Base-by-base conservation (phyloP, 208 protist genomes). In the Trypanosoma platydactyli region DNA sequence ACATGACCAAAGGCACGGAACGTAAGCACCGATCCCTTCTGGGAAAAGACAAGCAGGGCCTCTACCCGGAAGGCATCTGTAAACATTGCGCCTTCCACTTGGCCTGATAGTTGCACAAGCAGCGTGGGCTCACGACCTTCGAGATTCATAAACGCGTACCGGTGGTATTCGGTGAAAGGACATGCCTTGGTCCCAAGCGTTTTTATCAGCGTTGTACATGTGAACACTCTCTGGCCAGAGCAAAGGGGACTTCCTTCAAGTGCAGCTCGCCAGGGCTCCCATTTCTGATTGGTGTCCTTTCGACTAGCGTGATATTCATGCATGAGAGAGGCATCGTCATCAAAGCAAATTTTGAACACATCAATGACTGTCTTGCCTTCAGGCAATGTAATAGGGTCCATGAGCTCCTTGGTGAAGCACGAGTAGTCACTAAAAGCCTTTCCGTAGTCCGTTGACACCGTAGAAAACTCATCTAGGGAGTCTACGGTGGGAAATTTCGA, bases 341-440 rank as follows among this genome's bases (percentile, higher is more conserved):
- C 84, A 67, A 90, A 86, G 65, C 74, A 81, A 24, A 73, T 22
- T 27, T 70, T 76, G 42, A 86, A 90, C 63, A 90, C 80, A 60
- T 90, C 84, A 53, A 86, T 33, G 1, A 90, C 68, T 13, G 62
- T 65, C 40, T 78, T 77, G 0, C 79, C 80, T 1, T 58, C 53
- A 2, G 77, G 79, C 56, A 89, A 50, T 59, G 66, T 60, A 56
- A 86, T 62, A 16, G 81, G 75, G 27, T 79, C 63, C 0, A 88
- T 79, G 29, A 86, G 57, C 59, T 87, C 74, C 44, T 77, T 88
- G 25, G 60, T 67, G 46, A 91, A 86, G 61, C 70, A 79, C n/a
- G 73, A 67, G 51, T 67, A 71, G 40, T 77, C 64, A 64, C 81
- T 88, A 7, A 91, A 56, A 15, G 73, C 77, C 1, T 60, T 83